These are phyloP conservation scores for Lactuca sativa DNA, from an alignment of 129 eudicot species.

Conservation along the genomic window DNA sequence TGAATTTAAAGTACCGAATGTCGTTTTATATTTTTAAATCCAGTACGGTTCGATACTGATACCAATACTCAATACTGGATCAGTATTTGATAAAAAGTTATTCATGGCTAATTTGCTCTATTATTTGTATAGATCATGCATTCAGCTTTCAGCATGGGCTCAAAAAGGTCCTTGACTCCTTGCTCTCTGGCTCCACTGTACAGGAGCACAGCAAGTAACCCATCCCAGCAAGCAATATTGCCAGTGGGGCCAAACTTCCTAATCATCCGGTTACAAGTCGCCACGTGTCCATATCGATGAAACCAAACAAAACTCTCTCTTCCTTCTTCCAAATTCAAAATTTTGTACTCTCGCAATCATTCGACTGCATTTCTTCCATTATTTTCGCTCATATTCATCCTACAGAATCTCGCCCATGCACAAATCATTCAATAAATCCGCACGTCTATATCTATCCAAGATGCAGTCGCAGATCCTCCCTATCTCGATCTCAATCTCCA, in stretches of 20 bases:
- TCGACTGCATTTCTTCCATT: constrained; percentile 1
- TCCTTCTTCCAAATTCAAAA: not conserved
- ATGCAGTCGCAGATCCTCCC: constrained; percentile 54
- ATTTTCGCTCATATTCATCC: constrained; percentile 9
- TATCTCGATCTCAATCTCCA: constrained; percentile 44
- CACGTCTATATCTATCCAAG: constrained; percentile 24
- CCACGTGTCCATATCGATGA: constrained; percentile 1
- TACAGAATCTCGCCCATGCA: constrained; percentile 6
- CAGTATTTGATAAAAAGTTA: too few species aligned
- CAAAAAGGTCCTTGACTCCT: not conserved
- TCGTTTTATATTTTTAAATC: too few species aligned
- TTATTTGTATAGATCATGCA: too few species aligned
- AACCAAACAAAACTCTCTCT: not conserved
- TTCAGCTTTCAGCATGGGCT: too few species aligned
- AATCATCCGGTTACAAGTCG: not conserved
- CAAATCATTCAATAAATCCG: constrained; percentile 28
- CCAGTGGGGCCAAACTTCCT: constrained; percentile 17
- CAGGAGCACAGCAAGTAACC: not conserved
- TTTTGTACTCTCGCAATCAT: not conserved
- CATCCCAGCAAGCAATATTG: constrained; percentile 22
- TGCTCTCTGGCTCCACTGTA: not conserved
- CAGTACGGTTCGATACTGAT: too few species aligned
- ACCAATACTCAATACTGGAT: too few species aligned
- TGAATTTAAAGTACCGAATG: too few species aligned
- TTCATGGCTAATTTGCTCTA: too few species aligned